These are phyloP conservation scores for Mycena belliarum DNA, from an alignment of 768 basidiomycete genomes.

Conservation along the genomic window DNA sequence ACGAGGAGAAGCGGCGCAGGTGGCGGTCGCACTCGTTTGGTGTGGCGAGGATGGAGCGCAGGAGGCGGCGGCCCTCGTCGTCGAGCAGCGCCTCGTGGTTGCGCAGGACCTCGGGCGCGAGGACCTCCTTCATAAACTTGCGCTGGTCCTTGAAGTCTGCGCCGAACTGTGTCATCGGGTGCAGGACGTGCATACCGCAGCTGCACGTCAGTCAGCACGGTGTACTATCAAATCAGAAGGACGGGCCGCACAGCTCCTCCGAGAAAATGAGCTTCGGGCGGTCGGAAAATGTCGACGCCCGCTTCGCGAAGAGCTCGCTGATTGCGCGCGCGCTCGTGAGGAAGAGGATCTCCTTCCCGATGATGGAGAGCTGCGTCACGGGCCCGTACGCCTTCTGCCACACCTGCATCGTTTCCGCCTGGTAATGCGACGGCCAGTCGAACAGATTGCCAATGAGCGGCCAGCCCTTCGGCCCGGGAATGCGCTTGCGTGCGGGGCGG, in stretches of 20 bases:
- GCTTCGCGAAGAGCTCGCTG: neutral
- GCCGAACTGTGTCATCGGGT: neutral
- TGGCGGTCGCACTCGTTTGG: neutral
- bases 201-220: neutral
- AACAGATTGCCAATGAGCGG: neutral
- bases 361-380: neutral
- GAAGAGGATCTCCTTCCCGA: neutral
- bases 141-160: neutral
- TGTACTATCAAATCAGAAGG: no score
- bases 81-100: neutral
- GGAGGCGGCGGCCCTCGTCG: neutral
- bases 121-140: neutral
- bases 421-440: neutral
- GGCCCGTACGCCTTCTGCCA: neutral
- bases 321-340: neutral
- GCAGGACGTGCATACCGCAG: neutral
- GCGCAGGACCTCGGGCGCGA: neutral
- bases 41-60: neutral
- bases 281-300: neutral
- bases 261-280: neutral
- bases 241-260: neutral
- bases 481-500: neutral
- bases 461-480: neutral
- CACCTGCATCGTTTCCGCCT: neutral
- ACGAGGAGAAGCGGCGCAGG: neutral